Base-by-base conservation (phyloP, 2,329 filamentous ascomycete genomes). In the Neonectria coccinea region DNA sequence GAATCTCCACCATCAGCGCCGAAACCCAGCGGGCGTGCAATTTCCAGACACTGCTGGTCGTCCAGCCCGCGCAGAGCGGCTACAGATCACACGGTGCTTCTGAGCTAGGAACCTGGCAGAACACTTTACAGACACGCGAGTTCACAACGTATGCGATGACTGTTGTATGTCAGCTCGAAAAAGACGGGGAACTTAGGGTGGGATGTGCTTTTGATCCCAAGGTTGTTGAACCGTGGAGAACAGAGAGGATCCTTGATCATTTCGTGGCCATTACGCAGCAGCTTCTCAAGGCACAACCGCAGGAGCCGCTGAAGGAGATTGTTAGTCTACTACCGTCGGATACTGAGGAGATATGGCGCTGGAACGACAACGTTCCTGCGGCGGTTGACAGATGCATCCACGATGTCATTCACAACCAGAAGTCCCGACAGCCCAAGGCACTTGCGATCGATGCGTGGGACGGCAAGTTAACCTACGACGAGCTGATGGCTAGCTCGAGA, bases 371-470 rank as follows among this genome's bases (percentile, higher is more conserved):
- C 1, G 56, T 70, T 0, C 71, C 71, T 8, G 47, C 11, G 16
- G 18, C 51, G 1, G 31, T 61, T 1, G 59, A 72, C 4, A 25
- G 56, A 1, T 67, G 59, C 22, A 59, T 76, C 2, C 74, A 77
- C 27, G 55, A 66, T 2, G 36, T 74, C 5, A 66, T 76, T 8
- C 59, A 67, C 0, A 9, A 60, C 1, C 64, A 57, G 1, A 50
- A 41, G 5, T n/a, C 31, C 8, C 12, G 41, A 18, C 11, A 5
- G 6, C 59, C 52, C 33, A 5, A 56, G 25, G 33, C 52, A 0
- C 65, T 65, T 4, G 85, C 81, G 0, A 83, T 82, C 68, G 12
- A 48, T 25, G 22, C 45, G 12, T 48, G 45, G 42, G 45, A 48
- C 45, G 45, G 45, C 14, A 48, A 27, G 8, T 16, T 48, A 12